A percentile compares a stretch with the other conserved stretches of the same genome.
Evolutionary conservation across 441 rosid species (phyloP).

Genomic region (Eruca vesicaria): DNA sequence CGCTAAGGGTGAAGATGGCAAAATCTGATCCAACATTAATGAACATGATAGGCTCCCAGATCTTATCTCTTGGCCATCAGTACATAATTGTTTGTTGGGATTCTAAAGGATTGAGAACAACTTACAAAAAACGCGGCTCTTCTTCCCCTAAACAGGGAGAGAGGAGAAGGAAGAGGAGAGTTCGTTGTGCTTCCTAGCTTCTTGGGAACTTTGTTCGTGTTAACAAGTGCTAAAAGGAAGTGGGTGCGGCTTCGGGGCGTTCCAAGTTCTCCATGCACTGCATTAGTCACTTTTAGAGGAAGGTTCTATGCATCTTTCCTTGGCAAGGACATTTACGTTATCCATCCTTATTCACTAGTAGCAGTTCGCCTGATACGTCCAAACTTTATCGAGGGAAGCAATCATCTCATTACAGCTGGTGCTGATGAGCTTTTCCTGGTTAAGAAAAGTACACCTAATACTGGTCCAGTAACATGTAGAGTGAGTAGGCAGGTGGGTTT

Average conservation of each 20-base stretch:
- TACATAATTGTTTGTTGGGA: background rate
- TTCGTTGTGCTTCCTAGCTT: background rate
- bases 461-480: background rate
- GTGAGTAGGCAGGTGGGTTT: background rate
- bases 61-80: background rate
- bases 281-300: background rate
- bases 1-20: too few relatives aligned
- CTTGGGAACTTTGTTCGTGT: background rate
- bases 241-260: background rate
- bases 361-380: background rate
- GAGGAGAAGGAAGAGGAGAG: background rate
- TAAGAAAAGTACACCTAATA: background rate
- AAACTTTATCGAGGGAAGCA: background rate
- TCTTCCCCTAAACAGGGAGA: background rate
- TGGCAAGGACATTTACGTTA: background rate
- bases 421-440: constrained; percentile 6
- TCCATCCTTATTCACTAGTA: background rate
- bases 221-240: constrained; percentile 3
- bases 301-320: background rate
- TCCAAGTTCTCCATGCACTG: background rate
- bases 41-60: too few relatives aligned
- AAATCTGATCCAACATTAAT: too few relatives aligned
- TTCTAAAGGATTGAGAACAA: background rate
- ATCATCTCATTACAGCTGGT: background rate
- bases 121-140: background rate